A percentile compares a stretch with the other conserved stretches of the same genome.
These are phyloP conservation scores for Anisodus tanguticus DNA, from an alignment of 257 asterid species.

Conservation along the genomic window DNA sequence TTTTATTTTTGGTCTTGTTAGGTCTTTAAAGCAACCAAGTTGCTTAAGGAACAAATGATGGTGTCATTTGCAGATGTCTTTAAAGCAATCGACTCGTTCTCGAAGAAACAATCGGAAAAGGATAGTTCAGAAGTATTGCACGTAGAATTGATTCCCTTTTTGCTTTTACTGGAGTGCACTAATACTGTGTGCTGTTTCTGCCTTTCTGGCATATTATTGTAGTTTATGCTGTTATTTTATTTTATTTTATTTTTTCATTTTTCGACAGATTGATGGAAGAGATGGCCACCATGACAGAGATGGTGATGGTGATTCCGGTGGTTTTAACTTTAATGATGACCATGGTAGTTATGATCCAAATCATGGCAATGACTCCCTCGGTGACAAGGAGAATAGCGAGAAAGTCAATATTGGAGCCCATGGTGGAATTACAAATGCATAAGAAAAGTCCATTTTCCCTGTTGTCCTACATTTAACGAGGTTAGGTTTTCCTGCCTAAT, in stretches of 20 bases:
- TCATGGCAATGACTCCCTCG: constrained; percentile 21
- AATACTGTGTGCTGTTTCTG: background rate
- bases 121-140: constrained; percentile 13
- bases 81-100: constrained; percentile 18
- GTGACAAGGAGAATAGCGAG: constrained; percentile 10
- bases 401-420: constrained; percentile 12
- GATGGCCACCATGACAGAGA: background rate
- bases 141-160: background rate
- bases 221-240: background rate
- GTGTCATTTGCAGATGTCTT: constrained; percentile 27
- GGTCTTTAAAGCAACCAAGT: constrained; percentile 18
- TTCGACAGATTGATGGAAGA: constrained; percentile 24
- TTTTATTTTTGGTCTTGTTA: background rate
- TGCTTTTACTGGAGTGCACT: background rate
- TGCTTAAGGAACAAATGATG: constrained; percentile 25
- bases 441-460: background rate
- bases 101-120: constrained; percentile 24
- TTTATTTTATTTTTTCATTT: background rate
- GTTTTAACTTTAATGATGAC: constrained; percentile 17
- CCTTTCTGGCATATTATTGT: background rate
- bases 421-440: background rate
- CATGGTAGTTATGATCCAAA: background rate
- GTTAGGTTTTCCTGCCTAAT: background rate
- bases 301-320: background rate
- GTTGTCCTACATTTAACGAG: background rate